Base-by-base conservation (phyloP, 1,284 basidiomycete genomes). In the Cutaneotrichosporon sp. region DNA sequence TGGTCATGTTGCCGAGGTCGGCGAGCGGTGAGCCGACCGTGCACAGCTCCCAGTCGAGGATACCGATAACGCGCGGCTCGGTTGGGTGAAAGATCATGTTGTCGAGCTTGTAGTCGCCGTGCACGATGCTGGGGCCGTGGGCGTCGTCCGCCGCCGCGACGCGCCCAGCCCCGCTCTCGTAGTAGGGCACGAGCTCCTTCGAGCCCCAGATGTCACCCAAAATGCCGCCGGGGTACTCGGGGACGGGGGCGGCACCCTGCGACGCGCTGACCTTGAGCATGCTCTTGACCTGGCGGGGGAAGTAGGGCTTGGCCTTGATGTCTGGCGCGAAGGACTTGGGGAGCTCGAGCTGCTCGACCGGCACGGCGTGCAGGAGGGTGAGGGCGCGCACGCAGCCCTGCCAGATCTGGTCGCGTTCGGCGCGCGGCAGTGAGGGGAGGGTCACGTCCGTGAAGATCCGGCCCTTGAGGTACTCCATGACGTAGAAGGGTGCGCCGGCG, bases 71-170 rank as follows among this genome's bases (percentile, higher is more conserved):
- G 47, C 86, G 83, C 61, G 94, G 91, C 79, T 97, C 89, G 2
- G 88, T 92, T 0, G 91, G 89, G 74, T 97, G 94, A 80, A 94
- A 98, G 64, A 98, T 86, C 69, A 97, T 78, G 76, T 98, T 98
- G 79, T 98, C 95, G 22, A 97, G 84, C 79, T 98, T 98, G 77
- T 92, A 98, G 78, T 98, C 95, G 24, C 95, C 95, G 75, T 98
- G 95, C 4, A 95, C 91, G 6, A 80, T 72, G 9, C 71, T 70
- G 45, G 90, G 85, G 54, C 87, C 81, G 2, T 89, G 89, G 14
- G 61, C 83, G 84, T 79, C 87, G 67, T 82, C 84, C 73, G 90
- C 88, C 69, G 88, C 84, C 0, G 91, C 93, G 56, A 92, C 82
- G 68, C 90, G 84, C 36, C 79, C 76, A 54, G 82, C 80, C 72